A percentile compares a stretch with the other conserved stretches of the same genome.
phyloP scores from a whole-genome alignment of 495 filamentous ascomycete genomes.

The Beverwykella pulmonaria region DNA sequence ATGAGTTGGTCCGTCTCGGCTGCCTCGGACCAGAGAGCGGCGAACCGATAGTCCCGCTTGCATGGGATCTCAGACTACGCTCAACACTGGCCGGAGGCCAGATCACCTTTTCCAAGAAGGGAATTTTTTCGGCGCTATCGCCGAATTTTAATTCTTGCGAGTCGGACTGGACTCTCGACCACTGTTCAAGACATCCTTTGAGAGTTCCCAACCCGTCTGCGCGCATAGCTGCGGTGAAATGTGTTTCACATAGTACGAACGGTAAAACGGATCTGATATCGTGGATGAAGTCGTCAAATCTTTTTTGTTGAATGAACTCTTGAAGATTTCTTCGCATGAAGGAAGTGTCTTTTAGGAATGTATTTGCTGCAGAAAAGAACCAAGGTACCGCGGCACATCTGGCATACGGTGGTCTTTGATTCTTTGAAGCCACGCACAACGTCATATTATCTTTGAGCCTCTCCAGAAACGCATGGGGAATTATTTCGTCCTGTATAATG shows the following conservation, averaged over 20 bases:
- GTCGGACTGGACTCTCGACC: neutral
- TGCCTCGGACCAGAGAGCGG: neutral
- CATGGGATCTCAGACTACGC: neutral
- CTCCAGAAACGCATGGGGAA: neutral
- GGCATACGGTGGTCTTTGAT: neutral
- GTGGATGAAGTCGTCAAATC: neutral
- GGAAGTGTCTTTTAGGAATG: neutral
- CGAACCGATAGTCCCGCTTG: neutral
- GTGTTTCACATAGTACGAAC: neutral
- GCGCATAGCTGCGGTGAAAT: neutral
- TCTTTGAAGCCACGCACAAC: neutral
- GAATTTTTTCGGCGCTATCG: neutral
- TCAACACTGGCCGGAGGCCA: neutral
- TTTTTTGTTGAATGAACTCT: neutral
- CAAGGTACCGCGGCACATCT: neutral
- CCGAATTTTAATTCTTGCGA: neutral
- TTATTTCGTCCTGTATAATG: neutral
- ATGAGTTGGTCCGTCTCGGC: neutral
- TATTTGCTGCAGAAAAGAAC: neutral
- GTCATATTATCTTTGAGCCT: neutral
- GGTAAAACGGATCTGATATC: neutral
- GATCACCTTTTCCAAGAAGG: neutral
- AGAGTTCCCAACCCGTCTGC: neutral
- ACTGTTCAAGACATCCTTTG: neutral
- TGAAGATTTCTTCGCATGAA: neutral